Evolutionary conservation across 768 basidiomycete species (phyloP).

Genomic region (Lentinula sp.): DNA sequence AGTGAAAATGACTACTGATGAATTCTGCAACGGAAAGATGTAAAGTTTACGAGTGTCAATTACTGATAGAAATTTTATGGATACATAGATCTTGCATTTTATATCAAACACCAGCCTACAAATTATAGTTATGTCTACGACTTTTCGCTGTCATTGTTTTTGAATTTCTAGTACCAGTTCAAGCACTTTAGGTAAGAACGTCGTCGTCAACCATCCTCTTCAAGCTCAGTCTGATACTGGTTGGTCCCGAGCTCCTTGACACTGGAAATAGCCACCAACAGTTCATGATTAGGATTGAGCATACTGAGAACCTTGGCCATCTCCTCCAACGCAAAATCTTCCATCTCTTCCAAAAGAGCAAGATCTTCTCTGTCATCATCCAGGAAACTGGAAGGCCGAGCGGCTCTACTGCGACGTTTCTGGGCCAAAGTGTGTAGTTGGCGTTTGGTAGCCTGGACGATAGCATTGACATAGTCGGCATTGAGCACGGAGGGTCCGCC

Average conservation of each 20-base stretch:
- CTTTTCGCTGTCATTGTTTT: neutral
- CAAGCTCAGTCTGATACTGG: slow-evolving; percentile 37
- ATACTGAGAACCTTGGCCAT: slow-evolving; percentile 58
- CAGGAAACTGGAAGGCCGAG: slow-evolving; percentile 25
- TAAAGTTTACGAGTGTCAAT: too few species aligned
- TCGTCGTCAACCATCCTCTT: slow-evolving; percentile 10
- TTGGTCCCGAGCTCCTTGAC: slow-evolving; percentile 64
- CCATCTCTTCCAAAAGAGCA: slow-evolving; percentile 73
- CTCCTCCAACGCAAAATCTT: slow-evolving; percentile 77
- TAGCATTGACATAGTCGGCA: slow-evolving; percentile 42
- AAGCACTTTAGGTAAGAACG: neutral
- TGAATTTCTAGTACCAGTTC: too few species aligned
- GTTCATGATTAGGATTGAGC: slow-evolving; percentile 51
- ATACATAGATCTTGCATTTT: too few species aligned
- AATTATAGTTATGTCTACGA: neutral
- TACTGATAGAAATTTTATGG: too few species aligned
- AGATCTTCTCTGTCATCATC: slow-evolving; percentile 60
- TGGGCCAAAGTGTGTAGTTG: slow-evolving; percentile 70
- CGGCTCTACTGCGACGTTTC: slow-evolving; percentile 49
- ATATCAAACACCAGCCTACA: too few species aligned
- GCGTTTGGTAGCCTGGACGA: slow-evolving; percentile 66
- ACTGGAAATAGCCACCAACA: slow-evolving; percentile 65
- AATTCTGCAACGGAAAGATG: too few species aligned
- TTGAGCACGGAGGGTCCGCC: slow-evolving; percentile 50
- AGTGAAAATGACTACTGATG: too few species aligned